Percentiles rank a stretch among this genome's conserved stretches.
Conservation (phyloP, 1,139 yeast genomes). For the Zhuliangozyma blackwelliae region DNA sequence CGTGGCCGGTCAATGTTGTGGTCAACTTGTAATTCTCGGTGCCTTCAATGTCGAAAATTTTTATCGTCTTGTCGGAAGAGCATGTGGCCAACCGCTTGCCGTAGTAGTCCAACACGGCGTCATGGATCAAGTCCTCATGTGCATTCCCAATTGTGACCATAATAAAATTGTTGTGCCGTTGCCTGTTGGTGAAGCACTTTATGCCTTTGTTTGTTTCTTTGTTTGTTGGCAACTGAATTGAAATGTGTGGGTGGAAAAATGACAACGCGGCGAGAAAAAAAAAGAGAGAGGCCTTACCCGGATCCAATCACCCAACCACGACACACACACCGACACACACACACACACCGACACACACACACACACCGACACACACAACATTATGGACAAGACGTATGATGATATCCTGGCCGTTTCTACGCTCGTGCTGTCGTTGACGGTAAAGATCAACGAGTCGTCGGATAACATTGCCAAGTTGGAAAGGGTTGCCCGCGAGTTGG, state of each 20-base stretch:
- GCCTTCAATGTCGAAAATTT: slow-evolving; percentile 81
- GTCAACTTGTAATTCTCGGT: slow-evolving; percentile 74
- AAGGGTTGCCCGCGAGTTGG: slow-evolving; percentile 18
- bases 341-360: no score
- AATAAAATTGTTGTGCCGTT: slow-evolving; percentile 2
- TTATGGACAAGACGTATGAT: slow-evolving; percentile 23
- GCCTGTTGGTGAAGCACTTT: background rate
- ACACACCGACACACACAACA: no score
- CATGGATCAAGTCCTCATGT: slow-evolving; percentile 89
- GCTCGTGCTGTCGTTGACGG: slow-evolving; percentile 18
- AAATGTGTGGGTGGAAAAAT: background rate
- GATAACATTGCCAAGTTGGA: slow-evolving; percentile 20
- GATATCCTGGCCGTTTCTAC: slow-evolving; percentile 19
- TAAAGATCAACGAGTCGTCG: slow-evolving; percentile 18
- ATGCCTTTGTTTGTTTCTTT: background rate
- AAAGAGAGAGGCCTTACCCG: no score
- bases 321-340: no score
- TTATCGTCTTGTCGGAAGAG: slow-evolving; percentile 90
- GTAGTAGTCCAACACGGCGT: slow-evolving; percentile 93
- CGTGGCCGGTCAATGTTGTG: slow-evolving; percentile 85
- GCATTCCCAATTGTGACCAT: slow-evolving; percentile 78
- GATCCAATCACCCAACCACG: no score
- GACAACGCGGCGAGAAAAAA: background rate
- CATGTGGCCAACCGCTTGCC: slow-evolving; percentile 95
- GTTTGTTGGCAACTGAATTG: background rate